Percentiles rank a stretch among this genome's conserved stretches.
phyloP scores from a whole-genome alignment of 345 rosid species.

The Murraya koenigii region DNA sequence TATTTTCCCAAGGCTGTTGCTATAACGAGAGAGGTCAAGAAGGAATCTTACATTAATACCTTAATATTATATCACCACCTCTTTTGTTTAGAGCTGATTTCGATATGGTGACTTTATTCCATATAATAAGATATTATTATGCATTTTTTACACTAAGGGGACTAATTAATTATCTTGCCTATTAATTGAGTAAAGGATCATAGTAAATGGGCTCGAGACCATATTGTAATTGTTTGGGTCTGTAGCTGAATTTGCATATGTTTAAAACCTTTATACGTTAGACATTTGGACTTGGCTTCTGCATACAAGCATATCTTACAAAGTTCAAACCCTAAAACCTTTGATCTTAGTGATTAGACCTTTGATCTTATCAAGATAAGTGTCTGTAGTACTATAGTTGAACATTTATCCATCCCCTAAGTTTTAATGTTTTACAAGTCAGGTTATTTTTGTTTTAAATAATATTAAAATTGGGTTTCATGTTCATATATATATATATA shows the following conservation, averaged over 20 bases:
- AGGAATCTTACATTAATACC: constrained; percentile 37
- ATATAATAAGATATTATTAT: background rate
- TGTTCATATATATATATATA: background rate
- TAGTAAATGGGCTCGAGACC: background rate
- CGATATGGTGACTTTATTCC: background rate
- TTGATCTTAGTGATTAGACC: background rate
- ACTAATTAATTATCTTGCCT: background rate
- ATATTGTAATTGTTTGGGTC: background rate
- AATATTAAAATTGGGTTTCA: background rate
- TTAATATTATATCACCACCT: background rate
- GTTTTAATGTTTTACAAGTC: background rate
- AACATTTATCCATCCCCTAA: background rate
- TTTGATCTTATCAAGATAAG: background rate
- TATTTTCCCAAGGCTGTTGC: constrained; percentile 19
- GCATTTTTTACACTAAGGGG: background rate
- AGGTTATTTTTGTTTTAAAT: background rate
- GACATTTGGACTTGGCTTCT: background rate
- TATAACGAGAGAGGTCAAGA: constrained; percentile 17
- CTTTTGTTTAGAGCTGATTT: background rate
- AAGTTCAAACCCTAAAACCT: background rate
- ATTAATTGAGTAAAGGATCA: background rate
- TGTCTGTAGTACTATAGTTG: too few species aligned
- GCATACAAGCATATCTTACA: background rate
- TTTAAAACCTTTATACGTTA: background rate
- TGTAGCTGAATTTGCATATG: background rate